Percentiles rank a stretch among this genome's conserved stretches.
These are phyloP conservation scores for Selaginella tamariscina DNA, from an alignment of 75 land plant genomes.

Conservation along the genomic window DNA sequence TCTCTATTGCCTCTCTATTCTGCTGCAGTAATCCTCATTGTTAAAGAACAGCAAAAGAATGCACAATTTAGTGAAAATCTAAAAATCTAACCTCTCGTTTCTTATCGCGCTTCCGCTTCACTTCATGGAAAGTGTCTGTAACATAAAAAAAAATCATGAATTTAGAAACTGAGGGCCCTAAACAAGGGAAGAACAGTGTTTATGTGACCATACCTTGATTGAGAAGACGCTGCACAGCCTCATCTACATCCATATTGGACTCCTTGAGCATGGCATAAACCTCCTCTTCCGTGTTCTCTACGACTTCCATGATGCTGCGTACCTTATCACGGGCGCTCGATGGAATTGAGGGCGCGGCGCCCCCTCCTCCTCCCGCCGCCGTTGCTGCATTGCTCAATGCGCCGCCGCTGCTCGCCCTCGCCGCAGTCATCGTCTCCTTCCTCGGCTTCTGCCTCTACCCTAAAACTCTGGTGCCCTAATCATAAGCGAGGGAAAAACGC, in stretches of 20 bases:
- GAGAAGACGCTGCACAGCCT: conserved; percentile 55
- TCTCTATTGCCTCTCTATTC: too few species aligned
- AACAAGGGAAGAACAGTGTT: background rate
- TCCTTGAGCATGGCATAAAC: conserved; percentile 75
- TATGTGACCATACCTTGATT: conserved; percentile 51
- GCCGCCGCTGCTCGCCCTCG: conserved; percentile 1
- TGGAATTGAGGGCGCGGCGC: conserved; percentile 31
- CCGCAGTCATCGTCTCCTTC: background rate
- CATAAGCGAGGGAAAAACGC: background rate
- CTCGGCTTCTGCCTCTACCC: background rate
- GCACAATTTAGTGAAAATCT: background rate
- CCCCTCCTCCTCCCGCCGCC: conserved; percentile 22
- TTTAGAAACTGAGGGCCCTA: background rate
- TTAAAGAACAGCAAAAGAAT: background rate
- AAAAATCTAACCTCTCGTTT: background rate
- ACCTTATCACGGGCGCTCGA: conserved; percentile 35
- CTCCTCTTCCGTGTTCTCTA: conserved; percentile 55
- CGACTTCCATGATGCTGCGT: conserved; percentile 44
- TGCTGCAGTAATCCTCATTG: background rate
- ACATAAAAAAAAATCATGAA: background rate
- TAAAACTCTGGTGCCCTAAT: background rate
- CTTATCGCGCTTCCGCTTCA: conserved; percentile 1
- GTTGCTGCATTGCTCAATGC: background rate
- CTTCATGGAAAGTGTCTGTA: background rate
- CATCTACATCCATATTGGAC: conserved; percentile 71